Evolutionary conservation across 257 asterid species (phyloP).

Genomic region (Mitragyna speciosa): DNA sequence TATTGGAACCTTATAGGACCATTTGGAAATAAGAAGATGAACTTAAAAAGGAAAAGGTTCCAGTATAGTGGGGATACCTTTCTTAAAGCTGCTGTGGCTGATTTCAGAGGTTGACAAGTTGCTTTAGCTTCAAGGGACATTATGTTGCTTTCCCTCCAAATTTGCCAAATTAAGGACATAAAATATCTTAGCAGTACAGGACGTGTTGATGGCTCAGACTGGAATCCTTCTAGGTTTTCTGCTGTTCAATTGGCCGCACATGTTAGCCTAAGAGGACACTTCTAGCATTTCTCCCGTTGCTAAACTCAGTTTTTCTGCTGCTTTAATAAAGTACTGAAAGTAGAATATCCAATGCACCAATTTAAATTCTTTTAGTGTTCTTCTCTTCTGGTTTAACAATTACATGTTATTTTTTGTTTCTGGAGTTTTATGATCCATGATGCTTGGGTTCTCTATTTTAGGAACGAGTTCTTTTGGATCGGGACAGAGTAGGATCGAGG

Average conservation of each 20-base stretch:
- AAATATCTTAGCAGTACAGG: no score
- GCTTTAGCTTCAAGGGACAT: background rate
- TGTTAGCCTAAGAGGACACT: background rate
- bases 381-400: background rate
- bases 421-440: background rate
- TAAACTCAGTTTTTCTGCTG: background rate
- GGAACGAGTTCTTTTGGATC: constrained; percentile 78
- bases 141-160: no score
- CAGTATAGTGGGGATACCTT: no score
- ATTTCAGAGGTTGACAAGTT: background rate
- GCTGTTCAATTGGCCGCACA: background rate
- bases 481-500: constrained; percentile 89
- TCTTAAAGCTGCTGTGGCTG: background rate
- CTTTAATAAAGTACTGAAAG: background rate
- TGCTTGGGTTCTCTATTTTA: constrained; percentile 31
- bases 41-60: no score
- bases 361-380: background rate
- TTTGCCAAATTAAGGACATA: background rate
- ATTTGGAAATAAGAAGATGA: no score
- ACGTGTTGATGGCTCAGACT: no score
- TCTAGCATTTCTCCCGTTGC: background rate
- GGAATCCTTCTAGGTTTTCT: no score
- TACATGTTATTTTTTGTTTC: constrained; percentile 19
- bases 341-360: background rate
- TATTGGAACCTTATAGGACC: no score